Evolutionary conservation across 108 stramenopile species (phyloP).

Genomic region (Pseudonitzschia pungens): DNA sequence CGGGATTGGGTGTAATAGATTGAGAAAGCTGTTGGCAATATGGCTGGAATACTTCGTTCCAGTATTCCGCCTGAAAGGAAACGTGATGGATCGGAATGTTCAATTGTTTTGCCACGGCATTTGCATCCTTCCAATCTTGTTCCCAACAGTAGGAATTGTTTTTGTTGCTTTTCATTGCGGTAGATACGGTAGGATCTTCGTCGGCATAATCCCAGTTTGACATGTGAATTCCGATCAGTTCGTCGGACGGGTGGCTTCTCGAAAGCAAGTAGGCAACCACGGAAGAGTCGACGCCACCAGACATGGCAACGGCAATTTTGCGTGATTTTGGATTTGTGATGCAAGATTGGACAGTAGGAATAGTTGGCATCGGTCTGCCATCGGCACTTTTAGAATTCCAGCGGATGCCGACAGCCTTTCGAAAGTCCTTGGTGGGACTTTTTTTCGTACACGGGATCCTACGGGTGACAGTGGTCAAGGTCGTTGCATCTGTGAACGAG

Average conservation of each 20-base stretch:
- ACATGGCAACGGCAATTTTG: constrained; percentile 88
- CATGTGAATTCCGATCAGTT: constrained; percentile 75
- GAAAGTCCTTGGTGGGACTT: too few relatives aligned
- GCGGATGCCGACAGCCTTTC: background rate
- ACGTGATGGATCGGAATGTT: constrained; percentile 69
- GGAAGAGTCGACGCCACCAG: constrained; percentile 96
- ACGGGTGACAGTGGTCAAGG: too few relatives aligned
- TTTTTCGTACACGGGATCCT: too few relatives aligned
- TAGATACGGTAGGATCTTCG: constrained; percentile 27
- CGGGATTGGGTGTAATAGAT: constrained; percentile 85
- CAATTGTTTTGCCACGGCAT: constrained; percentile 73
- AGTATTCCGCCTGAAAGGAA: constrained; percentile 88
- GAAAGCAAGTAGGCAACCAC: constrained; percentile 84
- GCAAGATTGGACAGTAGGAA: too few relatives aligned
- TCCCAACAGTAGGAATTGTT: constrained; percentile 50
- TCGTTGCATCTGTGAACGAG: too few relatives aligned
- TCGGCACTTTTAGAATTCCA: too few relatives aligned
- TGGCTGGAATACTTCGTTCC: constrained; percentile 92
- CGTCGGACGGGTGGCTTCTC: constrained; percentile 14
- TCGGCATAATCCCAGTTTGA: constrained; percentile 85
- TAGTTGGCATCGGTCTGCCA: too few relatives aligned
- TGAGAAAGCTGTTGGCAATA: constrained; percentile 61
- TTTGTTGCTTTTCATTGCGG: constrained; percentile 30
- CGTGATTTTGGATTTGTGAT: background rate
- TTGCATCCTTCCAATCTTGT: constrained; percentile 82